Conservation (phyloP, 257 asterid species). For the Petrea volubilis region DNA sequence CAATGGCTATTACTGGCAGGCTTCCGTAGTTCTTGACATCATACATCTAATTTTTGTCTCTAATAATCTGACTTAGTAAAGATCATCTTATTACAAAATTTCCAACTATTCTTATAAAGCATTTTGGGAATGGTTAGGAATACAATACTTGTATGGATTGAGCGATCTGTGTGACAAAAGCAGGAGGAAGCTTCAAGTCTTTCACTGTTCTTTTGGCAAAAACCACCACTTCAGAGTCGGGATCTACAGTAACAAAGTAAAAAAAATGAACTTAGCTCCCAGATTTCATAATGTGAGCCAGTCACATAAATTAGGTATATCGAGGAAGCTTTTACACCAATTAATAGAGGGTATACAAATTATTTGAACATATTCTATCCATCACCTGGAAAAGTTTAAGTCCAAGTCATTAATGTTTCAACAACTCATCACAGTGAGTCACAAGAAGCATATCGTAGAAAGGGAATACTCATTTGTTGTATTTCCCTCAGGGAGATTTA, state of each 20-base stretch:
- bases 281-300: constrained; percentile 7
- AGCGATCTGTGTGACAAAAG: constrained; percentile 86
- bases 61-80: not conserved
- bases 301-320: not conserved
- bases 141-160: constrained; percentile 83
- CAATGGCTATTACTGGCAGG: not conserved
- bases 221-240: constrained; percentile 84
- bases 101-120: not conserved
- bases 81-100: not conserved
- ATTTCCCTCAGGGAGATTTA: not conserved
- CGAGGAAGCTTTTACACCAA: not conserved
- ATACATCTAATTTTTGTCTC: not conserved
- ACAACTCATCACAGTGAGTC: not conserved
- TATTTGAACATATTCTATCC: not conserved
- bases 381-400: not conserved
- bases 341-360: not conserved
- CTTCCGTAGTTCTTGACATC: not conserved
- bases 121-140: constrained; percentile 11
- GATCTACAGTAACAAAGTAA: constrained; percentile 58
- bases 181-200: constrained; percentile 93
- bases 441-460: not conserved
- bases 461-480: not conserved
- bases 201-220: constrained; percentile 92
- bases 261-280: constrained; percentile 19
- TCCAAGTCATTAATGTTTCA: not conserved